Percentiles rank a stretch among this genome's conserved stretches.
phyloP scores from a whole-genome alignment of 1,139 yeast genomes.

The Yamadazyma blattariae region DNA sequence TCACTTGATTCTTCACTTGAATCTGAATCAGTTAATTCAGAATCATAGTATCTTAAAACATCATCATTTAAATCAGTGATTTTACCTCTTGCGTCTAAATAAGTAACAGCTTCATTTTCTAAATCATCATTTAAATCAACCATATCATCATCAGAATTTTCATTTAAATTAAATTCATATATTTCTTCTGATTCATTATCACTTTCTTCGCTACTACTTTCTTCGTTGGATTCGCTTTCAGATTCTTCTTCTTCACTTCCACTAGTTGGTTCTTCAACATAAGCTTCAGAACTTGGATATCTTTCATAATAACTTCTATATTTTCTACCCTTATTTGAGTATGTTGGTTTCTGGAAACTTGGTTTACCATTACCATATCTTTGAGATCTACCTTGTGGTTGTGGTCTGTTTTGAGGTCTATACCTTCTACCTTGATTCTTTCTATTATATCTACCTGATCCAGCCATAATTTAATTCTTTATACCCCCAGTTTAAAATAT shows the following conservation, averaged over 20 bases:
- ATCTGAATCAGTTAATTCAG: constrained; percentile 9
- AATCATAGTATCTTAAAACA: constrained; percentile 37
- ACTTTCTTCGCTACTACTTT: background rate
- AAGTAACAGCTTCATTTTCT: constrained; percentile 32
- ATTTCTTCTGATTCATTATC: constrained; percentile 13
- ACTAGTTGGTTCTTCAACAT: constrained; percentile 41
- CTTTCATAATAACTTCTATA: constrained; percentile 35
- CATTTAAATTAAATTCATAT: constrained; percentile 24
- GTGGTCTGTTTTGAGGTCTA: constrained; percentile 4
- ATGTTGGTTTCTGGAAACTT: constrained; percentile 18
- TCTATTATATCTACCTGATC: constrained; percentile 7
- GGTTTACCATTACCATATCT: constrained; percentile 6
- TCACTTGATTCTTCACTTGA: constrained; percentile 4
- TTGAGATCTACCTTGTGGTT: constrained; percentile 2
- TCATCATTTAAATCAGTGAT: constrained; percentile 41
- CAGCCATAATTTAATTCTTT: constrained; percentile 5
- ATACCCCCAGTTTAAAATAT: too few relatives aligned
- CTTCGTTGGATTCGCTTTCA: too few relatives aligned
- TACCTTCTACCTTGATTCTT: constrained; percentile 8
- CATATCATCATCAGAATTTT: constrained; percentile 10
- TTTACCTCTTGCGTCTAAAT: constrained; percentile 34
- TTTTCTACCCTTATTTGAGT: constrained; percentile 13
- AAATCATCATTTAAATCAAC: constrained; percentile 39
- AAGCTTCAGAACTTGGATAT: constrained; percentile 33
- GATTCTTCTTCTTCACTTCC: constrained; percentile 17